Conservation (phyloP, 129 eudicot genomes). For the Sambucus nigra region DNA sequence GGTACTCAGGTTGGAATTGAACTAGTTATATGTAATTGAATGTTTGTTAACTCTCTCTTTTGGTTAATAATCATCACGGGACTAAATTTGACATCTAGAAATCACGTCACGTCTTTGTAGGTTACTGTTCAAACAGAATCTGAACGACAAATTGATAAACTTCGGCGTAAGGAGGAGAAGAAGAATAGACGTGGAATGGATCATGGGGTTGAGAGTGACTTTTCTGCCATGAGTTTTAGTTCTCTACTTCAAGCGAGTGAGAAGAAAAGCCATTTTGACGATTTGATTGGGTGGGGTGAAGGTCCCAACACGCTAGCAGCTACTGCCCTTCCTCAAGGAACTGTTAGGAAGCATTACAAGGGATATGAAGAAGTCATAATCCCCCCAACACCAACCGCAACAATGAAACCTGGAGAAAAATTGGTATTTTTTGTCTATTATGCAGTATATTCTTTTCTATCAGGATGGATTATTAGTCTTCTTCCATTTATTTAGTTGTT, state of each 20-base stretch:
- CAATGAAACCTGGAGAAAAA: constrained; percentile 89
- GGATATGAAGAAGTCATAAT: constrained; percentile 98
- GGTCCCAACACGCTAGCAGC: constrained; percentile 41
- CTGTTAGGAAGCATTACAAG: constrained; percentile 77
- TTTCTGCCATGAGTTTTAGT: constrained; percentile 49
- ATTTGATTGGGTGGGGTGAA: constrained; percentile 78
- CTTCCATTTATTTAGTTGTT: background rate
- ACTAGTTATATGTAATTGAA: background rate
- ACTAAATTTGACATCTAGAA: constrained; percentile 6
- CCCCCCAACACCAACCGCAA: constrained; percentile 83
- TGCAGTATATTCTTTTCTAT: background rate
- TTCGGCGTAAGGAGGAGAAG: constrained; percentile 94
- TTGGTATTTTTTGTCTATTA: constrained; percentile 44
- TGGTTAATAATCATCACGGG: constrained; percentile 7
- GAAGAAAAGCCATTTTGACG: constrained; percentile 69
- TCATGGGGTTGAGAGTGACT: constrained; percentile 57
- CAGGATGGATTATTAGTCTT: background rate
- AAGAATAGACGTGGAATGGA: constrained; percentile 77
- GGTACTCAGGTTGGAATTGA: constrained; percentile 70
- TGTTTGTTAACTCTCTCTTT: background rate
- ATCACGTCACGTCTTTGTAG: constrained; percentile 22
- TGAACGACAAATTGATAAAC: constrained; percentile 80
- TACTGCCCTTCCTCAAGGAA: constrained; percentile 95
- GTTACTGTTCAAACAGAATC: constrained; percentile 95
- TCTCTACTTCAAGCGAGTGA: constrained; percentile 95